These are phyloP conservation scores for Trichoderma guizhouense DNA, from an alignment of 2,329 filamentous ascomycete species.

Conservation along the genomic window DNA sequence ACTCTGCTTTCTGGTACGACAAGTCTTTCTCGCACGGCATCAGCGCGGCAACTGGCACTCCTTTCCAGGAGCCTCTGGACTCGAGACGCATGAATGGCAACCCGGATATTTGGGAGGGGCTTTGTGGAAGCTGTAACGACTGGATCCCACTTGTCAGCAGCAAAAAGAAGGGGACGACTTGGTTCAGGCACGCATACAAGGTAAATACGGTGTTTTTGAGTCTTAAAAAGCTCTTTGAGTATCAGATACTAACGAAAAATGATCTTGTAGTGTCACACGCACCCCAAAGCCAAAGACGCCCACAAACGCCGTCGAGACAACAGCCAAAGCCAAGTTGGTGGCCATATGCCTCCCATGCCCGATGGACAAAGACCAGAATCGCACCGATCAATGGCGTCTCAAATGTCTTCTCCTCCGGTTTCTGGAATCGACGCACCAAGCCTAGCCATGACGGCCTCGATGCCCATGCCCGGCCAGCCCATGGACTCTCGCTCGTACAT, in stretches of 20 bases:
- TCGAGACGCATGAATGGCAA: slow-evolving; percentile 75
- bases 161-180: slow-evolving; percentile 90
- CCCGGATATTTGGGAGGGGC: slow-evolving; percentile 75
- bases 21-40: slow-evolving; percentile 88
- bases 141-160: slow-evolving; percentile 80
- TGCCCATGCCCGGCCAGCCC: slow-evolving; percentile 4
- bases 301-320: slow-evolving; percentile 65
- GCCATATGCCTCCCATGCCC: slow-evolving; percentile 37
- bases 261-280: slow-evolving; percentile 59
- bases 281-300: slow-evolving; percentile 68
- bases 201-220: slow-evolving; percentile 40
- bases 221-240: not conserved
- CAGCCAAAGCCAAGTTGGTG: slow-evolving; percentile 47
- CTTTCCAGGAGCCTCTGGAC: slow-evolving; percentile 74
- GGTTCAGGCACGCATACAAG: slow-evolving; percentile 89
- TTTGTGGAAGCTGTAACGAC: slow-evolving; percentile 74
- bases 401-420: slow-evolving; percentile 13
- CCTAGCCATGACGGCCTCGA: slow-evolving; percentile 11
- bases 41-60: slow-evolving; percentile 73
- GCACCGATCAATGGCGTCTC: slow-evolving; percentile 34
- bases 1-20: slow-evolving; percentile 91
- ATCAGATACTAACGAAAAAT: slow-evolving; percentile 22
- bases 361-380: slow-evolving; percentile 47
- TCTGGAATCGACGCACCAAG: slow-evolving; percentile 3
- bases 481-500: slow-evolving; percentile 12